A percentile compares a stretch with the other conserved stretches of the same genome.
These are phyloP conservation scores for Aspergillus heteromorphus DNA, from an alignment of 495 filamentous ascomycete genomes.

Conservation along the genomic window DNA sequence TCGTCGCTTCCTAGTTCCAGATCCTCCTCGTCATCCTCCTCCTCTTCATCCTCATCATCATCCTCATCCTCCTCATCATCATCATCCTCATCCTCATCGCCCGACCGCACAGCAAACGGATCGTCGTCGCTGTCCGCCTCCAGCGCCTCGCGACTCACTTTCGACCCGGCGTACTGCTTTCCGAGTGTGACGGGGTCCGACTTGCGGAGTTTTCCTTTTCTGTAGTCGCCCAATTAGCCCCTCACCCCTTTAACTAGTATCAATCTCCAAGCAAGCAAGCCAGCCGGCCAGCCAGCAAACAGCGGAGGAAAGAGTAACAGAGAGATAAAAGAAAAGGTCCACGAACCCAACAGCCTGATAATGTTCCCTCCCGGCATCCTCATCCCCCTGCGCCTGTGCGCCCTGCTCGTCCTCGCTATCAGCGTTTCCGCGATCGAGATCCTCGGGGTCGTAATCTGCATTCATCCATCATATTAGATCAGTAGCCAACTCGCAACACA, in stretches of 20 bases:
- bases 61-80: slow-evolving; percentile 56
- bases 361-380: slow-evolving; percentile 65
- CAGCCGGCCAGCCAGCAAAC: not conserved
- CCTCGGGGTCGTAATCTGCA: slow-evolving; percentile 86
- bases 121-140: slow-evolving; percentile 47
- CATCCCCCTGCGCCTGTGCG: slow-evolving; percentile 34
- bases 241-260: not conserved
- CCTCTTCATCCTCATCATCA: slow-evolving; percentile 46
- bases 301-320: not conserved
- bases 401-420: slow-evolving; percentile 50
- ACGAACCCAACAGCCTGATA: slow-evolving; percentile 75
- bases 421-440: slow-evolving; percentile 48
- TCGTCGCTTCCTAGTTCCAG: slow-evolving; percentile 26
- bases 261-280: not conserved
- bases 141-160: slow-evolving; percentile 68
- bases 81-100: slow-evolving; percentile 36
- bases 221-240: slow-evolving; percentile 20
- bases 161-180: slow-evolving; percentile 74
- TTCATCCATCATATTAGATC: not conserved
- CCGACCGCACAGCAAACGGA: slow-evolving; percentile 30
- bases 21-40: slow-evolving; percentile 53
- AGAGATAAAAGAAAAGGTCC: not conserved
- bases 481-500: not conserved
- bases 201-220: slow-evolving; percentile 82
- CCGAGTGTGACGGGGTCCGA: slow-evolving; percentile 56